Evolutionary conservation across 208 protist species (phyloP).

Genomic region (Phytomonas serpens): DNA sequence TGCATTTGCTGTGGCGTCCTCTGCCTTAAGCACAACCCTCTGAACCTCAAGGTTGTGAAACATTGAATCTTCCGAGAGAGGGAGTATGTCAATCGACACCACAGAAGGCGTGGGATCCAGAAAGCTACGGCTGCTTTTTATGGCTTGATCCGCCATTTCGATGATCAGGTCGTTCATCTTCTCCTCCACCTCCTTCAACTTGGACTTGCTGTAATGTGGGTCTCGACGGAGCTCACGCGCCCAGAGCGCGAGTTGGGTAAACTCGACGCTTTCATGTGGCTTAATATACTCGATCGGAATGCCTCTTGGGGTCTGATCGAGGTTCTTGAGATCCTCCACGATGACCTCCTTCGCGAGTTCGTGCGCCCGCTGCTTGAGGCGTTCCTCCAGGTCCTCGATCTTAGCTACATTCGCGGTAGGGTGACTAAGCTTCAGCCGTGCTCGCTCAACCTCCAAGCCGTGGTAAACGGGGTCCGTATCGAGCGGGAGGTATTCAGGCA

Average conservation of each 20-base stretch:
- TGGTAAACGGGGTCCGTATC: slow-evolving; percentile 53
- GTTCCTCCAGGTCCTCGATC: slow-evolving; percentile 51
- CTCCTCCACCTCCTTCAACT: slow-evolving; percentile 31
- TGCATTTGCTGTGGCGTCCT: slow-evolving; percentile 19
- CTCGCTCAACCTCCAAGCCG: slow-evolving; percentile 55
- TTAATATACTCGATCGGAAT: slow-evolving; percentile 42
- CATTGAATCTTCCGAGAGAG: slow-evolving; percentile 38
- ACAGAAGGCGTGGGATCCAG: slow-evolving; percentile 48
- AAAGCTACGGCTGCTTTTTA: slow-evolving; percentile 44
- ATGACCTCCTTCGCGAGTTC: slow-evolving; percentile 52
- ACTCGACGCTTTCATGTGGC: slow-evolving; percentile 53
- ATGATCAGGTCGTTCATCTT: slow-evolving; percentile 47
- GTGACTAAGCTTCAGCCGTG: slow-evolving; percentile 52
- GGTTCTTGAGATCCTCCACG: slow-evolving; percentile 36
- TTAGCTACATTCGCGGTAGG: slow-evolving; percentile 31
- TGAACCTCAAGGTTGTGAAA: slow-evolving; percentile 52
- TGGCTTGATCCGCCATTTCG: slow-evolving; percentile 35
- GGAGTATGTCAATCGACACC: slow-evolving; percentile 32
- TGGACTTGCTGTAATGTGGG: slow-evolving; percentile 29
- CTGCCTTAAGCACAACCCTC: slow-evolving; percentile 28
- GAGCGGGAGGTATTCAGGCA: slow-evolving; percentile 42
- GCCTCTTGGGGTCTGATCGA: slow-evolving; percentile 30
- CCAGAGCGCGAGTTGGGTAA: slow-evolving; percentile 37
- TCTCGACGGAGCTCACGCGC: slow-evolving; percentile 52
- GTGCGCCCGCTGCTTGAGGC: slow-evolving; percentile 50